These are phyloP conservation scores for Mortierella sp. DNA, from an alignment of 371 early-diverging fungal genomes.

Conservation along the genomic window DNA sequence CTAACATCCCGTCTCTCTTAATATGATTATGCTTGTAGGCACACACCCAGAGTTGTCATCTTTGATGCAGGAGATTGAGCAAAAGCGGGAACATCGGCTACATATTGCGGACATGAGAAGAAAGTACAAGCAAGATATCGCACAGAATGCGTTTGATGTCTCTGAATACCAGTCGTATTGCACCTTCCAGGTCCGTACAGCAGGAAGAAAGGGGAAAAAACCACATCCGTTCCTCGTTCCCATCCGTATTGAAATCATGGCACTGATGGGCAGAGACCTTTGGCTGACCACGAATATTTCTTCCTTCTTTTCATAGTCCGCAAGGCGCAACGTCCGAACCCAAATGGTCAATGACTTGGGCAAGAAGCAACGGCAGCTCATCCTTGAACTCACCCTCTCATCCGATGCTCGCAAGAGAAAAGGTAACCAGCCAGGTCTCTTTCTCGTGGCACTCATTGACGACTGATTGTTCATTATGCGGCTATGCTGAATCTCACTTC, in stretches of 20 bases:
- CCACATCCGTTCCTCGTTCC: background rate
- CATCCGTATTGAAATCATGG: background rate
- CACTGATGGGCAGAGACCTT: background rate
- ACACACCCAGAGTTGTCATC: constrained; percentile 72
- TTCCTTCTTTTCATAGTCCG: constrained; percentile 23
- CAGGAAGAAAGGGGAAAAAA: background rate
- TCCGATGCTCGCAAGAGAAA: constrained; percentile 25
- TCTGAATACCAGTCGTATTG: constrained; percentile 67
- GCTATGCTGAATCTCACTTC: background rate
- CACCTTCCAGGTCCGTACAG: constrained; percentile 41
- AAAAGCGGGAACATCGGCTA: constrained; percentile 65
- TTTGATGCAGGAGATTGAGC: constrained; percentile 71
- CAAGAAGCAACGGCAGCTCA: constrained; percentile 40
- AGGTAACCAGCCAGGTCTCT: constrained; percentile 2
- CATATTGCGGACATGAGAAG: constrained; percentile 69
- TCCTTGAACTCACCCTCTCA: constrained; percentile 22
- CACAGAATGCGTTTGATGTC: constrained; percentile 63
- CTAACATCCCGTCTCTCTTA: background rate
- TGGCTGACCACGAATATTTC: background rate
- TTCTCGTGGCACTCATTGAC: too few relatives aligned
- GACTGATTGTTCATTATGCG: too few relatives aligned
- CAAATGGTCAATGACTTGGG: constrained; percentile 29
- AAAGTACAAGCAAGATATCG: constrained; percentile 63
- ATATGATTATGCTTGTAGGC: constrained; percentile 29
- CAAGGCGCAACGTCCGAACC: constrained; percentile 26